Evolutionary conservation across 192 early-diverging fungal species (phyloP).

Genomic region (Coemansia sp.): DNA sequence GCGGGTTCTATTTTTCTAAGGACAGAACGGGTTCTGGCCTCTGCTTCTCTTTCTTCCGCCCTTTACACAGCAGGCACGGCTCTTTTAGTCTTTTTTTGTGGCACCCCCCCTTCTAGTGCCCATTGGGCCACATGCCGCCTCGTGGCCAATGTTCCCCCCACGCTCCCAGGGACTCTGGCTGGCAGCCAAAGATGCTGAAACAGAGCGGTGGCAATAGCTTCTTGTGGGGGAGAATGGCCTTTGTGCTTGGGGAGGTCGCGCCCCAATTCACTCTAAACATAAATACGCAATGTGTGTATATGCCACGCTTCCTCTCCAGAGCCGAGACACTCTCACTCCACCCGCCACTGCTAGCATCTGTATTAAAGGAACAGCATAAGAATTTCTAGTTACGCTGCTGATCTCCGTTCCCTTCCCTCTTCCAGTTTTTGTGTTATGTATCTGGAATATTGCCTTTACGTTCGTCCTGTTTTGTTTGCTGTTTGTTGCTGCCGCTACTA

Average conservation of each 20-base stretch:
- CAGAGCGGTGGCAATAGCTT: not conserved
- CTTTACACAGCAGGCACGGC: too few relatives aligned
- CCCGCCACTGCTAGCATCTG: not conserved
- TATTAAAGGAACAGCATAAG: not conserved
- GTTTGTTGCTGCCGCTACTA: slow-evolving; percentile 4
- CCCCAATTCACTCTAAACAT: not conserved
- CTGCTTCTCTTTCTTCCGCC: too few relatives aligned
- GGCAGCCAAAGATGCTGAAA: not conserved
- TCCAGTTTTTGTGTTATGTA: not conserved
- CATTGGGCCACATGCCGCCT: not conserved
- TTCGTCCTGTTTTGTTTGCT: not conserved
- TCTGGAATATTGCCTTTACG: not conserved
- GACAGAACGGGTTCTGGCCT: too few relatives aligned
- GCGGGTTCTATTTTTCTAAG: not conserved
- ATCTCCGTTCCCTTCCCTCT: not conserved
- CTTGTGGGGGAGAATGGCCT: not conserved
- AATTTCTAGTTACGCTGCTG: not conserved
- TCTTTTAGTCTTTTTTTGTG: not conserved
- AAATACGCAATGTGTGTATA: not conserved
- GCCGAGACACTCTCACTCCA: not conserved
- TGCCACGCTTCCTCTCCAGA: not conserved
- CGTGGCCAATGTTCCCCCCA: not conserved
- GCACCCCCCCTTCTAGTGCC: not conserved
- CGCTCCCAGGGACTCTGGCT: not conserved
- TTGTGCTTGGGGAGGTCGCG: not conserved